These are phyloP conservation scores for Corylus heterophylla DNA, from an alignment of 306 rosid genomes.

Conservation along the genomic window DNA sequence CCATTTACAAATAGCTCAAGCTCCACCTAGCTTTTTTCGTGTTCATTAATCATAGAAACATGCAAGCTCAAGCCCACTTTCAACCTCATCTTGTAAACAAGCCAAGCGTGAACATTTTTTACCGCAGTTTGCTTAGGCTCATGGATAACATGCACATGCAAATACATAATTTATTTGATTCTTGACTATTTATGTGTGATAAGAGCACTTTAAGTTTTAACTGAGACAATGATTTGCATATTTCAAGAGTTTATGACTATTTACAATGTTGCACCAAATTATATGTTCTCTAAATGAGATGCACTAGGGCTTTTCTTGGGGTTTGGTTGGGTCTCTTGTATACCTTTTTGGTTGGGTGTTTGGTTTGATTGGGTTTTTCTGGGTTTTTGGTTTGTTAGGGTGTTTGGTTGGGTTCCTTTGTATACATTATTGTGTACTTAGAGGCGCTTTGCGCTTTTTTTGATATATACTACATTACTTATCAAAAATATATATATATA, in stretches of 20 bases:
- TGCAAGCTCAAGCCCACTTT: background rate
- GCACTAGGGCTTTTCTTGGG: too few species aligned
- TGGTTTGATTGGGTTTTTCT: too few species aligned
- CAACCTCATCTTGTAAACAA: background rate
- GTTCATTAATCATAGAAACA: background rate
- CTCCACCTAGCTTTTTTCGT: background rate
- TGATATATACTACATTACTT: too few species aligned
- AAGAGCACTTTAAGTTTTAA: background rate
- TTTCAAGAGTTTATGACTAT: background rate
- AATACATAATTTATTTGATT: background rate
- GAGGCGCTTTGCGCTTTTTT: too few species aligned
- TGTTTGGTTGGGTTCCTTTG: too few species aligned
- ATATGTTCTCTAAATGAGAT: background rate
- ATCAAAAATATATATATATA: too few species aligned
- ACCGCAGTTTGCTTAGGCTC: background rate
- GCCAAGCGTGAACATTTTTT: background rate
- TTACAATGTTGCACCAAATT: background rate
- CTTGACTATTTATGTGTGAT: background rate
- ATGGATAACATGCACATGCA: background rate
- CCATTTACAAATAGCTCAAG: background rate
- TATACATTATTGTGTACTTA: too few species aligned
- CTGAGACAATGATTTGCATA: background rate
- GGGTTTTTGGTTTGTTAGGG: too few species aligned
- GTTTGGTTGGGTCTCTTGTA: too few species aligned
- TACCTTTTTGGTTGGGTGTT: too few species aligned